phyloP scores from a whole-genome alignment of 805 yeast genomes.

The Kluyveromyces siamensis region DNA sequence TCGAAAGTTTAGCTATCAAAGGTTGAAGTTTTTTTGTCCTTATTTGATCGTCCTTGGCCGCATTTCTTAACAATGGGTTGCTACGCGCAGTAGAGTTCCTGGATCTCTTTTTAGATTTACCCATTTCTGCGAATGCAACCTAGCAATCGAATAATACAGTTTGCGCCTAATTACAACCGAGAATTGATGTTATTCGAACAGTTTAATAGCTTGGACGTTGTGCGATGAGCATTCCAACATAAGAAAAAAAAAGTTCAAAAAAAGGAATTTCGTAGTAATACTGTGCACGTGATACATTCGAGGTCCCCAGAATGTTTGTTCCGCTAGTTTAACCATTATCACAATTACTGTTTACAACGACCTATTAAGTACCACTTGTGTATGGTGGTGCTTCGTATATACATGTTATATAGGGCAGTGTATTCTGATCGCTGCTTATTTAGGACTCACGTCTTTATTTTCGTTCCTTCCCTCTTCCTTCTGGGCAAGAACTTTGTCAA shows the following conservation, averaged over 20 bases:
- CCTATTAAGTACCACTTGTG: background rate
- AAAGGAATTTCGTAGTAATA: background rate
- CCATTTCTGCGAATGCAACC: conserved; percentile 37
- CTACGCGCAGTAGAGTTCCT: conserved; percentile 36
- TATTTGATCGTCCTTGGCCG: conserved; percentile 37
- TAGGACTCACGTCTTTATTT: background rate
- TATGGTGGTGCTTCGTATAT: background rate
- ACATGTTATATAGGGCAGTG: background rate
- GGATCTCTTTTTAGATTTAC: conserved; percentile 62
- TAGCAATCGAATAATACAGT: conserved; percentile 3
- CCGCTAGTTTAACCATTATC: no score
- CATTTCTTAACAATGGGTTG: conserved; percentile 26
- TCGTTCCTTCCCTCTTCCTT: conserved; percentile 5
- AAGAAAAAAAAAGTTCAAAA: background rate
- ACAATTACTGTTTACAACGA: background rate
- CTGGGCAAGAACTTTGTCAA: conserved; percentile 10
- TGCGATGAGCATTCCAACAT: background rate
- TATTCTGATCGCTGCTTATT: background rate
- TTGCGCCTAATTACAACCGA: background rate
- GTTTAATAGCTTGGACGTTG: background rate
- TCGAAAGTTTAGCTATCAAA: conserved; percentile 52
- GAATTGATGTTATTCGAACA: no score
- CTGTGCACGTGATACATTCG: background rate
- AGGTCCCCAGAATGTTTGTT: no score
- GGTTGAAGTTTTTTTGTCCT: conserved; percentile 57